Evolutionary conservation across 306 rosid genomes (phyloP).

Genomic region (apple (Malus domestica)): ASM211411v1 NC_041793.1:42774501-42775000

Average conservation of each 20-base stretch:
- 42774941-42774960: slow-evolving; percentile 89
- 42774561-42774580: slow-evolving; percentile 31
- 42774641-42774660: slow-evolving; percentile 72
- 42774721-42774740: slow-evolving; percentile 88
- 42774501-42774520: slow-evolving; percentile 1
- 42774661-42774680: slow-evolving; percentile 64
- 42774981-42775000: slow-evolving; percentile 92
- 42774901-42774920: slow-evolving; percentile 77
- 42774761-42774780: slow-evolving; percentile 96
- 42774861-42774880: slow-evolving; percentile 81
- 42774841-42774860: slow-evolving; percentile 74
- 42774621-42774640: slow-evolving; percentile 38
- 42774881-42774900: slow-evolving; percentile 31
- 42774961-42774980: slow-evolving; percentile 90
- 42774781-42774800: slow-evolving; percentile 99
- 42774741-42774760: slow-evolving; percentile 75
- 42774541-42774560: slow-evolving; percentile 17
- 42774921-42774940: slow-evolving; percentile 34
- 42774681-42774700: slow-evolving; percentile 27
- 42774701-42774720: slow-evolving; percentile 13
- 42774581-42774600: slow-evolving; percentile 25
- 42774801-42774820: slow-evolving; percentile 96
- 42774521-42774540: slow-evolving; percentile 10
- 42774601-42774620: slow-evolving; percentile 20
- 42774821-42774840: slow-evolving; percentile 95